Evolutionary conservation across 179 eudicot genomes (phyloP), one percentile per base, ranked within the genome.

Genomic region (Spergularia azorica): DNA sequence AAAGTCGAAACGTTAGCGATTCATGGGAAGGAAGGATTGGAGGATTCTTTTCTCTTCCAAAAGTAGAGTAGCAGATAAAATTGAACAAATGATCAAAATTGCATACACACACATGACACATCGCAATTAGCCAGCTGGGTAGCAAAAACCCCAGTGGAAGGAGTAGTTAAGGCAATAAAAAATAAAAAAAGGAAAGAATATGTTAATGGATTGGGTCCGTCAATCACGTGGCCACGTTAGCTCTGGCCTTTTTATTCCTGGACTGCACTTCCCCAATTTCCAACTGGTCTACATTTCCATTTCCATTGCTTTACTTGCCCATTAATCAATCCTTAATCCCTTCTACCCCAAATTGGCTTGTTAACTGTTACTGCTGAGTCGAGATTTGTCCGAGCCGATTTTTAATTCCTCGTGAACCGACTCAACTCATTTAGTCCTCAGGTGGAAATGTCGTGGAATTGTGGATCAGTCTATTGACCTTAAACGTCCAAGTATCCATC

Each of bases 171-270:
- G 50, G 50, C 9, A 21, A 13, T 48, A 21, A 6, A 26, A 18
- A 18, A 36, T 16, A 5, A 51, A 9, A 1, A 5, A 21, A 4
- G 52, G 16, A 26, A 70, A 15, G 52, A 21, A 5, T 26, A 13
- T 4, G 70, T 54, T 17, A 63, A 18, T 56, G 70, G 68, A 59
- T 74, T 20, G 62, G 75, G 60, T 16, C 77, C 80, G 76, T 77
- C 76, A 74, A 64, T 76, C 79, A 80, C 83, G 79, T 80, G 83
- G 79, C 79, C 70, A 80, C 79, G 76, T 80, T 56, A 41, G 55
- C 74, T 15, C 17, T 21, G 2, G 2, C 70, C 32, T 62, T 39
- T 57, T 59, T 38, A 57, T 15, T 72, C 65, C 71, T 46, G 55
- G 32, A 6, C 15, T 67, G 32, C 71, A 67, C 56, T 43, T 67